These are phyloP conservation scores for Jackrogersella multiformis DNA, from an alignment of 495 filamentous ascomycete genomes.

Conservation along the genomic window DNA sequence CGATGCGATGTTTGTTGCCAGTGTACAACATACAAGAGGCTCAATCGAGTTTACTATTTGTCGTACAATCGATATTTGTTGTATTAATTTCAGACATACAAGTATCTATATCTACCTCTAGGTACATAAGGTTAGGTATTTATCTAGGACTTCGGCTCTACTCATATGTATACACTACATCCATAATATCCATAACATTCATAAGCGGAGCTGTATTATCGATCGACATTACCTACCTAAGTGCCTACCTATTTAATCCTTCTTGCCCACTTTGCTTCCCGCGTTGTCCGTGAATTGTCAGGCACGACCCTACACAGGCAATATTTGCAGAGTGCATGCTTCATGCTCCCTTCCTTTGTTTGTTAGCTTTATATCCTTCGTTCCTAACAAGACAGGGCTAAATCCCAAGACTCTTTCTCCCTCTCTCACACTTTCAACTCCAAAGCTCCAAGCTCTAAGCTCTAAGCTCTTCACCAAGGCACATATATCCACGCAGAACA, in stretches of 20 bases:
- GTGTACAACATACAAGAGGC: neutral
- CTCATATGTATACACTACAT: neutral
- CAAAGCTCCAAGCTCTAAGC: no score
- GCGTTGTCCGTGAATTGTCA: slow-evolving; percentile 15
- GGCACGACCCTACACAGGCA: slow-evolving; percentile 8
- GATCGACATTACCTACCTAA: slow-evolving; percentile 35
- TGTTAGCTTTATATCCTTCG: neutral
- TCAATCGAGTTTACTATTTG: neutral
- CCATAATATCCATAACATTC: no score
- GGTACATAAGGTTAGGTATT: no score
- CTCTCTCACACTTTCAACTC: neutral
- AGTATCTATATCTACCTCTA: neutral
- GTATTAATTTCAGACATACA: no score
- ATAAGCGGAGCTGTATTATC: slow-evolving; percentile 24
- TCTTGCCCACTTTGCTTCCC: slow-evolving; percentile 18
- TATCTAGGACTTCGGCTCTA: slow-evolving; percentile 14
- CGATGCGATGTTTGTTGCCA: slow-evolving; percentile 16
- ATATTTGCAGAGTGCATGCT: neutral
- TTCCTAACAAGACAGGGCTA: slow-evolving; percentile 2
- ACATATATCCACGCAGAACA: slow-evolving; percentile 1
- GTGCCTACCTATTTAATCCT: slow-evolving; percentile 28
- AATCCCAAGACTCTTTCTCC: slow-evolving; percentile 1
- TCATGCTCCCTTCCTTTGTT: slow-evolving; percentile 15
- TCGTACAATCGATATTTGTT: neutral
- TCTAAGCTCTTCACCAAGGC: slow-evolving; percentile 7